These are phyloP conservation scores for Baeospora myosura DNA, from an alignment of 1,284 basidiomycete species.

Conservation along the genomic window DNA sequence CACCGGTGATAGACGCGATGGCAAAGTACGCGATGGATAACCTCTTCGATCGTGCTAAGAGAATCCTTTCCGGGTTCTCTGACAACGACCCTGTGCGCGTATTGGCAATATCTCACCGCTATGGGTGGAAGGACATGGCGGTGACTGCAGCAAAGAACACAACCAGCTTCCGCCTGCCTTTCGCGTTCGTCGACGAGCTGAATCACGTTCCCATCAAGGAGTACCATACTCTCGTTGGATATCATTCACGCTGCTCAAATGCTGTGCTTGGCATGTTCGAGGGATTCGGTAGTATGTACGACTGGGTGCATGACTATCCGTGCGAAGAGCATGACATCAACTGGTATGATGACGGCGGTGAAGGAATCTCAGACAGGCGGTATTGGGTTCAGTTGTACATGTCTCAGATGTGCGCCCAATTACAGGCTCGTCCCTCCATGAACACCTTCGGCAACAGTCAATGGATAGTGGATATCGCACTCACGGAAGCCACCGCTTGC, in stretches of 20 bases:
- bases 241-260: neutral
- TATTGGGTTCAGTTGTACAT: no score
- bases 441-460: no score
- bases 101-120: neutral
- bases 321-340: no score
- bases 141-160: neutral
- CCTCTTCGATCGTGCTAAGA: neutral
- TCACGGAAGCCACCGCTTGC: no score
- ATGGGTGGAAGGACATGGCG: neutral
- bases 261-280: no score
- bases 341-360: no score
- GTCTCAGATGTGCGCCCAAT: no score
- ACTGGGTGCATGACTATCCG: no score
- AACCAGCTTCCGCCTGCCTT: neutral
- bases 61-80: neutral
- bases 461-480: no score
- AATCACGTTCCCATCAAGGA: neutral
- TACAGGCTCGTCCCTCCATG: no score
- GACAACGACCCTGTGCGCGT: neutral
- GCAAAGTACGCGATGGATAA: neutral
- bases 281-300: no score
- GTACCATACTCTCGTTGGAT: neutral
- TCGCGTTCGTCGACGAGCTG: neutral
- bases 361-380: no score
- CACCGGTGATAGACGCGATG: neutral